Percentiles rank a stretch among this genome's conserved stretches.
These are phyloP conservation scores for Beauveria bassiana DNA, from an alignment of 2,329 filamentous ascomycete species.

Conservation along the genomic window DNA sequence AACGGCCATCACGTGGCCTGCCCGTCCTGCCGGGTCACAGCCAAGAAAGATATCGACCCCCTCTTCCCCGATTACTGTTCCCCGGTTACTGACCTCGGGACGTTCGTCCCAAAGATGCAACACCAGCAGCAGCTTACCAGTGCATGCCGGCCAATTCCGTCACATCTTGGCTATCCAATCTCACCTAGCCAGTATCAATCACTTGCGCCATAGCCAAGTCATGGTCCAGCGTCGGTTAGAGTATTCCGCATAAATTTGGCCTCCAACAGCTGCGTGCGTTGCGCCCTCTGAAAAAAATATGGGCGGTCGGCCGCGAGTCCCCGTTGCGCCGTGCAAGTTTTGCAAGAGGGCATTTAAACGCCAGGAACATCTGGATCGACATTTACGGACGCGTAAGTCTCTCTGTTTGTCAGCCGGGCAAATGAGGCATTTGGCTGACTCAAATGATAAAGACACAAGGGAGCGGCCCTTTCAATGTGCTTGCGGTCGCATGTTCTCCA, in stretches of 20 bases:
- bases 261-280: background rate
- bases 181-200: background rate
- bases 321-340: conserved; percentile 20
- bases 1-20: background rate
- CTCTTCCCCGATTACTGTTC: background rate
- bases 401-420: background rate
- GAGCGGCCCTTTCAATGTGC: conserved; percentile 25
- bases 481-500: conserved; percentile 23
- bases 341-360: conserved; percentile 25
- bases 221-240: background rate
- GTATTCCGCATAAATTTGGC: background rate
- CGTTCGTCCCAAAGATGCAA: background rate
- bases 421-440: background rate
- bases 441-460: conserved; percentile 21
- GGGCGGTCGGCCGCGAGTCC: conserved; percentile 13
- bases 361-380: conserved; percentile 24
- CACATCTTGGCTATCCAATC: background rate
- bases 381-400: conserved; percentile 23
- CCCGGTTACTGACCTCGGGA: background rate
- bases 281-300: background rate
- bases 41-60: background rate
- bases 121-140: background rate
- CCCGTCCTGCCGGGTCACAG: background rate
- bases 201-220: background rate
- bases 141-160: background rate